These are phyloP conservation scores for Podospora bellae-mahoneyi DNA, from an alignment of 495 filamentous ascomycete species.

Conservation along the genomic window DNA sequence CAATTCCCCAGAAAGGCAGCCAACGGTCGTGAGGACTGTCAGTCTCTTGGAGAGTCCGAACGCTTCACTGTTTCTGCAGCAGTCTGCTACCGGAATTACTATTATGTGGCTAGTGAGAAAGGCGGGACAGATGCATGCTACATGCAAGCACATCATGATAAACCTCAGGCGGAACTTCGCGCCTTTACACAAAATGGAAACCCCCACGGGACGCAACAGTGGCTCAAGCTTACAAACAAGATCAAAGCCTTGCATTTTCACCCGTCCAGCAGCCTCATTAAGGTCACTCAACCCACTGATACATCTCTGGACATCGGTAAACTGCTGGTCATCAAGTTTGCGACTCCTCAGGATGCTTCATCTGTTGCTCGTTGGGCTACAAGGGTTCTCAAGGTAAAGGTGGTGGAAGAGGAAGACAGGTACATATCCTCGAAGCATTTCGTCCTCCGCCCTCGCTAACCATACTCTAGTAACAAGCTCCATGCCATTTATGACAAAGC, in stretches of 20 bases:
- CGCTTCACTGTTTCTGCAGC: neutral
- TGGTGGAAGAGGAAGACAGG: constrained; percentile 7
- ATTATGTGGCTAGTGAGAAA: neutral
- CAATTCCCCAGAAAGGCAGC: constrained; percentile 3
- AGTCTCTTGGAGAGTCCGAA: neutral
- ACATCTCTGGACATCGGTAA: neutral
- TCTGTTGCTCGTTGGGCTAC: constrained; percentile 15
- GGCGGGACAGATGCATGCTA: neutral
- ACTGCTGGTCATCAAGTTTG: constrained; percentile 15
- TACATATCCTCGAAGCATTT: constrained; percentile 1
- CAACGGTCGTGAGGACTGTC: too few relatives aligned
- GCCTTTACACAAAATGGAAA: constrained; percentile 14
- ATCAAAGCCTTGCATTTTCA: constrained; percentile 3
- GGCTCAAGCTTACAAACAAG: constrained; percentile 26
- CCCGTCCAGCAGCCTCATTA: constrained; percentile 18
- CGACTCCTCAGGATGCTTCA: constrained; percentile 6
- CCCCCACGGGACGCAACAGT: constrained; percentile 10
- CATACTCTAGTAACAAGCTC: constrained; percentile 5
- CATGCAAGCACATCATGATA: neutral
- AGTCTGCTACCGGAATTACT: neutral
- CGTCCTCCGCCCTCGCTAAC: neutral
- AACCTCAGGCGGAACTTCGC: constrained; percentile 15
- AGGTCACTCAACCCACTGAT: constrained; percentile 19
- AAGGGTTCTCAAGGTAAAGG: neutral
- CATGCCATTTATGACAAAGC: neutral